Percentiles rank a stretch among this genome's conserved stretches.
Evolutionary conservation across 768 basidiomycete species (phyloP).

Genomic region (Leccinum variicolor): DNA sequence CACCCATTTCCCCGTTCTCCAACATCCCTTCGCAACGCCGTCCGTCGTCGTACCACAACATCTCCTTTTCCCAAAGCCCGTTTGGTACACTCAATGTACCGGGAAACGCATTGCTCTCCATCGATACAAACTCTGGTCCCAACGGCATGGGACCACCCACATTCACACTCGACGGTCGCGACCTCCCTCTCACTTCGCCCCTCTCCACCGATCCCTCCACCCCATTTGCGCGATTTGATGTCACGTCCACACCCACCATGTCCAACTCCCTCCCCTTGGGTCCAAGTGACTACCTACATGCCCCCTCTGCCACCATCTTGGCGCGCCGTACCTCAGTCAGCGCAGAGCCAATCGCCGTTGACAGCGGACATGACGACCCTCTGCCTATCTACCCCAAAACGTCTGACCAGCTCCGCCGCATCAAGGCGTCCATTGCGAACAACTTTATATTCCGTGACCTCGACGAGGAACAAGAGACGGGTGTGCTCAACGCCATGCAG

Average conservation of each 20-base stretch:
- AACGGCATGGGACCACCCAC: conserved; percentile 44
- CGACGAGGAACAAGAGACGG: conserved; percentile 92
- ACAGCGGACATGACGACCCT: conserved; percentile 59
- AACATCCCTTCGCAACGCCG: conserved; percentile 45
- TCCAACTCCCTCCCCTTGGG: conserved; percentile 37
- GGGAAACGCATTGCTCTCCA: conserved; percentile 70
- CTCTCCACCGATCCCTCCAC: conserved; percentile 41
- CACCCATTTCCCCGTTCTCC: conserved; percentile 55
- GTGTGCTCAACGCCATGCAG: conserved; percentile 94
- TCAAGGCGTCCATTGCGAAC: conserved; percentile 80
- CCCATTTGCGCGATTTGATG: conserved; percentile 54
- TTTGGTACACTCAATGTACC: conserved; percentile 80
- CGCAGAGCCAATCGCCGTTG: conserved; percentile 91
- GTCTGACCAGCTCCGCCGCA: conserved; percentile 79
- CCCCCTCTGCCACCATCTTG: conserved; percentile 73
- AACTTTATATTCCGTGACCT: conserved; percentile 96
- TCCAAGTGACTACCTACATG: conserved; percentile 65
- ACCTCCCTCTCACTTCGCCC: conserved; percentile 60
- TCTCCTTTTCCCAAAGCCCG: conserved; percentile 56
- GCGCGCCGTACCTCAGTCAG: conserved; percentile 93
- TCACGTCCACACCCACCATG: conserved; percentile 42
- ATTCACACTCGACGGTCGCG: conserved; percentile 57
- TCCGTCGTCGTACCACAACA: conserved; percentile 47
- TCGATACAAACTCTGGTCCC: conserved; percentile 34
- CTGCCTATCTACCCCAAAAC: conserved; percentile 79